Evolutionary conservation across 352 stramenopile genomes (phyloP).

Genomic region (Pythium diclinum): DNA sequence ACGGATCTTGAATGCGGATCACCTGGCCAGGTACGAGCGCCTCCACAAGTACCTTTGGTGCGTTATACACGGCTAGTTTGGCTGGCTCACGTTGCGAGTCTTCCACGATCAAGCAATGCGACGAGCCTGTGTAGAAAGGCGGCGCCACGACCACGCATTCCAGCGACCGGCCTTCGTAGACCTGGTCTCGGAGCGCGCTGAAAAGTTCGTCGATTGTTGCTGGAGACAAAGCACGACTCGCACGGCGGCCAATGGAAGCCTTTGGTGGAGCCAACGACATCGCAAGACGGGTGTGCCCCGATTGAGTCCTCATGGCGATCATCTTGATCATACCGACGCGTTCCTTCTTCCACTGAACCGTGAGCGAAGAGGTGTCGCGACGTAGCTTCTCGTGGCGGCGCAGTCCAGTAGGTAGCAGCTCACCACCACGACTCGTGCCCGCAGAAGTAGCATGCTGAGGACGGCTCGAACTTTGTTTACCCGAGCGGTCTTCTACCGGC

Average conservation of each 20-base stretch:
- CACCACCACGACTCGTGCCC: background rate
- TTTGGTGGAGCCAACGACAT: background rate
- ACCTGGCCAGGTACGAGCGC: slow-evolving; percentile 7
- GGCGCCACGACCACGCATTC: slow-evolving; percentile 9
- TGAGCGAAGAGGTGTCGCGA: background rate
- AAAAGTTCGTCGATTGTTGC: slow-evolving; percentile 13
- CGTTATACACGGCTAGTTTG: slow-evolving; percentile 5
- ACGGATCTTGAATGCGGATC: background rate
- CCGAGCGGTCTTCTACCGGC: background rate
- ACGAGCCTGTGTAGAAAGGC: background rate
- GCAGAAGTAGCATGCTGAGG: background rate
- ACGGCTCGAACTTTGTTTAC: background rate
- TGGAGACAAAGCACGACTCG: background rate
- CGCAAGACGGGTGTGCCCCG: background rate
- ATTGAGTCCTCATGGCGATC: background rate
- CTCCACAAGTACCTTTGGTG: background rate
- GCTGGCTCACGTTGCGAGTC: slow-evolving; percentile 13
- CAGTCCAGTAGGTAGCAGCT: background rate
- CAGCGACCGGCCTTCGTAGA: slow-evolving; percentile 2
- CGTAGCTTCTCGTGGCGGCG: slow-evolving; percentile 1
- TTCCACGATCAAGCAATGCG: slow-evolving; percentile 3
- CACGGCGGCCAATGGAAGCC: background rate
- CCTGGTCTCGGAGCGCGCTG: background rate
- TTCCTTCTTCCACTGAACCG: slow-evolving; percentile 1
- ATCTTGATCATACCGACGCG: slow-evolving; percentile 4